phyloP scores from a whole-genome alignment of 345 rosid genomes.

The Citrus maxima region DNA sequence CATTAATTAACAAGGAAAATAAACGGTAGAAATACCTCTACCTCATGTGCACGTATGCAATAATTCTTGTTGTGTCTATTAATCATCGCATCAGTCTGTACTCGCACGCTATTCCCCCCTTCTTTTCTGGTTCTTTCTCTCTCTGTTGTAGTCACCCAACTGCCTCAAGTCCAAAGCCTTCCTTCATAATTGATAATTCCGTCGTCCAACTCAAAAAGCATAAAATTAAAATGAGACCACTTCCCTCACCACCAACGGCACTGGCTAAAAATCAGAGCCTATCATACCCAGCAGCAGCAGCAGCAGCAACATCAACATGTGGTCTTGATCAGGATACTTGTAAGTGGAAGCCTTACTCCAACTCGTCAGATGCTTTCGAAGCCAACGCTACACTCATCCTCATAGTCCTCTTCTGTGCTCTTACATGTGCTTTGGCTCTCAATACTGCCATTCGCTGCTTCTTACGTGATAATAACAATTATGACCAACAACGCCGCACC shows the following conservation, averaged over 20 bases:
- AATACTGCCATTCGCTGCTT: constrained; percentile 67
- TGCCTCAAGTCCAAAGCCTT: no score
- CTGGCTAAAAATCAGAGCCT: neutral
- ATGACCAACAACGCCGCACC: neutral
- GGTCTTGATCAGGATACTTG: constrained; percentile 23
- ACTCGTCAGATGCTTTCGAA: constrained; percentile 40
- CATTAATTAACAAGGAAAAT: neutral
- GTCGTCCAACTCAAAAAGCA: neutral
- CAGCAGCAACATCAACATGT: constrained; percentile 29
- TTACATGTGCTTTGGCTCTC: constrained; percentile 61
- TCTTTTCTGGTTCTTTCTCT: constrained; percentile 1
- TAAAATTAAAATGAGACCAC: neutral
- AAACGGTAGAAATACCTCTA: neutral
- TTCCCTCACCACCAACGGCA: neutral
- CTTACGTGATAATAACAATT: constrained; percentile 18
- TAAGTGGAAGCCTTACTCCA: constrained; percentile 41
- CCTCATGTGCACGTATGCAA: constrained; percentile 23
- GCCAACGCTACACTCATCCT: constrained; percentile 44
- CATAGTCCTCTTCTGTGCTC: constrained; percentile 52
- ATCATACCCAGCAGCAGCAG: constrained; percentile 22
- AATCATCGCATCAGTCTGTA: neutral
- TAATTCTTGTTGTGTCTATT: constrained; percentile 7
- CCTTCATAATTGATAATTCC: no score
- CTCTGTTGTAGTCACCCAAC: no score
- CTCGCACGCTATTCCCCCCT: constrained; percentile 12